Conservation (phyloP, 352 stramenopile genomes). For the Globisporangium paddicum region DNA sequence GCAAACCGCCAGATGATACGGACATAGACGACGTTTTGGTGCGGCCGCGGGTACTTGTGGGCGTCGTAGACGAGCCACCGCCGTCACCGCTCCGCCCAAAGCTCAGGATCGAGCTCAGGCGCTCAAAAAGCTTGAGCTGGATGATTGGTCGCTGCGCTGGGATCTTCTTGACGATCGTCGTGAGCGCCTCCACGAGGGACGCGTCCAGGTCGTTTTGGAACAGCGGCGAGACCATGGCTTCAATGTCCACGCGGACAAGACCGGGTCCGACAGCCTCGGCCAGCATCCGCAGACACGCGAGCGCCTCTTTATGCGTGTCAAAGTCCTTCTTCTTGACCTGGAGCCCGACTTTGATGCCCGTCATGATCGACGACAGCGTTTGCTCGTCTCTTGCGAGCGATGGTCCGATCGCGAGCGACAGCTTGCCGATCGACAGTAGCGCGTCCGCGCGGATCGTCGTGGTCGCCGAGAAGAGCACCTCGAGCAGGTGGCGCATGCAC, state of each 20-base stretch:
- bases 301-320: conserved; percentile 80
- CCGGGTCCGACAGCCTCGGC: conserved; percentile 68
- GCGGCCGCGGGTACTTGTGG: conserved; percentile 56
- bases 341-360: conserved; percentile 79
- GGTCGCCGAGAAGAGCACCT: conserved; percentile 76
- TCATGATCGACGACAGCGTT: conserved; percentile 79
- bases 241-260: conserved; percentile 74
- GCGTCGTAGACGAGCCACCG: conserved; percentile 37
- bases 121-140: conserved; percentile 81
- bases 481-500: conserved; percentile 82
- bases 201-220: conserved; percentile 84
- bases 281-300: conserved; percentile 80
- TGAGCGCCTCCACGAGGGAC: conserved; percentile 77
- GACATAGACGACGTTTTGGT: conserved; percentile 74
- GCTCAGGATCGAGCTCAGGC: conserved; percentile 70
- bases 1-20: conserved; percentile 57
- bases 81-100: conserved; percentile 41
- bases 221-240: conserved; percentile 71
- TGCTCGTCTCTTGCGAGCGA: conserved; percentile 75
- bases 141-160: conserved; percentile 68
- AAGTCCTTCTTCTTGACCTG: conserved; percentile 82
- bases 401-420: conserved; percentile 75
- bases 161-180: conserved; percentile 84
- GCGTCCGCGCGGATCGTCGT: conserved; percentile 75
- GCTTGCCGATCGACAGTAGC: conserved; percentile 80